A percentile compares a stretch with the other conserved stretches of the same genome.
These are phyloP conservation scores for Blastocystis sp. DNA, from an alignment of 352 stramenopile genomes.

Conservation along the genomic window DNA sequence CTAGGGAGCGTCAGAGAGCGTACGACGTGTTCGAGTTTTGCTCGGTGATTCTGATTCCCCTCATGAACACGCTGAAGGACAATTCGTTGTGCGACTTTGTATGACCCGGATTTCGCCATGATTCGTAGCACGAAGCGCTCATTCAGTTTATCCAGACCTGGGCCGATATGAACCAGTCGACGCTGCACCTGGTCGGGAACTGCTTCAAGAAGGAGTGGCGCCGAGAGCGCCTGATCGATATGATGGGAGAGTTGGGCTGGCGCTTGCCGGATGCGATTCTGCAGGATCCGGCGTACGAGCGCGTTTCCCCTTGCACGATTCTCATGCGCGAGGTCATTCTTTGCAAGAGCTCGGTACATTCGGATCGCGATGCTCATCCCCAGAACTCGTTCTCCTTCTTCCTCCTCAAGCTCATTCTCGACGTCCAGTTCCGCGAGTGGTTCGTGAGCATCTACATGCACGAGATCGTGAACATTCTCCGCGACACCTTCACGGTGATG, in stretches of 20 bases:
- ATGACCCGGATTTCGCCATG: not conserved
- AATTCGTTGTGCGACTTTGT: not conserved
- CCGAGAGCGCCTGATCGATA: not conserved
- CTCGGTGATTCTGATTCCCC: not conserved
- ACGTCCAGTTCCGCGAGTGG: conserved; percentile 44
- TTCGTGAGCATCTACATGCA: conserved; percentile 53
- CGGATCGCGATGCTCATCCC: not conserved
- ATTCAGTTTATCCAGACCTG: conserved; percentile 37
- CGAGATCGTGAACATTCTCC: not conserved
- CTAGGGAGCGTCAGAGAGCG: conserved; percentile 28
- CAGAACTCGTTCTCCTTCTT: conserved; percentile 28
- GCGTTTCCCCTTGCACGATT: not conserved
- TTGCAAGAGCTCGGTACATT: not conserved
- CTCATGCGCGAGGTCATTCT: conserved; percentile 21
- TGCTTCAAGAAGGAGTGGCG: conserved; percentile 4
- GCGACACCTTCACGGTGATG: conserved; percentile 16
- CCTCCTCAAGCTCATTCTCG: conserved; percentile 39
- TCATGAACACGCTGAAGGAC: conserved; percentile 19
- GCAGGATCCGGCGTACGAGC: not conserved
- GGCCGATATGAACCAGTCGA: conserved; percentile 46
- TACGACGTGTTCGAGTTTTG: conserved; percentile 28
- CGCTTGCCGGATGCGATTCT: not conserved
- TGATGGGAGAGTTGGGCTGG: not conserved
- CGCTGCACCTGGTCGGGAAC: conserved; percentile 24
- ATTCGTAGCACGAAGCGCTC: conserved; percentile 21